Percentiles rank a stretch among this genome's conserved stretches.
Conservation (phyloP, 2,329 filamentous ascomycete species). For the Sporothrix inflata region DNA sequence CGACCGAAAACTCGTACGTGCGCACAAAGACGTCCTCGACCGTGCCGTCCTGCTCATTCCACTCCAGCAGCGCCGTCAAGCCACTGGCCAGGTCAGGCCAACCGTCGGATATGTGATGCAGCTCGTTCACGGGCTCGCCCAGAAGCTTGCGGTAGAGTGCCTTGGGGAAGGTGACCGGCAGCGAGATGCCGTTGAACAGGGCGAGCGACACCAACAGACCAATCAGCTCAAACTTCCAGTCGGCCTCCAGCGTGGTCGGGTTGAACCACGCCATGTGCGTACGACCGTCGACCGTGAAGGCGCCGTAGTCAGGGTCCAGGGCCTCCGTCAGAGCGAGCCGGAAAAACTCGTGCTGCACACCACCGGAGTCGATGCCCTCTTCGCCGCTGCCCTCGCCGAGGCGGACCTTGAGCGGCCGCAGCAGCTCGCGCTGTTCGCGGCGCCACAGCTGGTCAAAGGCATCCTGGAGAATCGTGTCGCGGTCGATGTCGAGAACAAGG, state of each 20-base stretch:
- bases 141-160: constrained; percentile 83
- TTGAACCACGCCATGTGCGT: constrained; percentile 88
- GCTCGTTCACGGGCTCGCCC: constrained; percentile 66
- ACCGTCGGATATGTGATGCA: constrained; percentile 80
- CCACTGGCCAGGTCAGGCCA: constrained; percentile 83
- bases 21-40: constrained; percentile 81
- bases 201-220: constrained; percentile 88
- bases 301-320: constrained; percentile 74
- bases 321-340: constrained; percentile 79
- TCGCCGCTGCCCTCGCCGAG: constrained; percentile 82
- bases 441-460: constrained; percentile 89
- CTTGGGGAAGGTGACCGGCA: constrained; percentile 86
- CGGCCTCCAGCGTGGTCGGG: constrained; percentile 76
- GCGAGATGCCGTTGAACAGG: constrained; percentile 87
- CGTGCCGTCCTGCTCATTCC: constrained; percentile 73
- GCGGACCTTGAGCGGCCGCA: constrained; percentile 85
- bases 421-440: constrained; percentile 76
- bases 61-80: constrained; percentile 72
- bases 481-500: constrained; percentile 69
- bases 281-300: constrained; percentile 76
- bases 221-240: constrained; percentile 88
- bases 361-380: constrained; percentile 89
- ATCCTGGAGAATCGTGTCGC: constrained; percentile 70
- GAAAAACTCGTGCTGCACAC: constrained; percentile 97
- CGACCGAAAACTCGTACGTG: constrained; percentile 82